phyloP scores from a whole-genome alignment of 129 eudicot genomes.

The Solidago caesia region DNA sequence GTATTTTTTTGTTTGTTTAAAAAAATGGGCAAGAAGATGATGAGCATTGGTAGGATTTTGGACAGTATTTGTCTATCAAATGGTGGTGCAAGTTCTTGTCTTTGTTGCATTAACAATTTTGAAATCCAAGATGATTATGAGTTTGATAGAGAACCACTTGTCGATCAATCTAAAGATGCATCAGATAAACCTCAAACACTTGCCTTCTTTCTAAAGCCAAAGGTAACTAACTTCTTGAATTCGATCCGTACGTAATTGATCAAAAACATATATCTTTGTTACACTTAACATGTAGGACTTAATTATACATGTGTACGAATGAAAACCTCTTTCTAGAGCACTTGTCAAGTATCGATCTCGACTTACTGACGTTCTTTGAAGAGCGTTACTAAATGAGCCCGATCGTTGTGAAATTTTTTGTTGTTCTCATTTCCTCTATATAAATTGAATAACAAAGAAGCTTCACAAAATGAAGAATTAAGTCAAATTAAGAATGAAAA shows the following conservation, averaged over 20 bases:
- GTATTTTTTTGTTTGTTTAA: slow-evolving; percentile 10
- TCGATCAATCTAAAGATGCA: slow-evolving; percentile 59
- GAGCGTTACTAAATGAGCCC: background rate
- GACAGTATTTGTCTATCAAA: slow-evolving; percentile 63
- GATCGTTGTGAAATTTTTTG: too few relatives aligned
- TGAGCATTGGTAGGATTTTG: slow-evolving; percentile 57
- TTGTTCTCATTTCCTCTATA: background rate
- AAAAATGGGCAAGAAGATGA: slow-evolving; percentile 60
- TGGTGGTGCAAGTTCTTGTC: slow-evolving; percentile 59
- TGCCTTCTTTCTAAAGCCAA: slow-evolving; percentile 82
- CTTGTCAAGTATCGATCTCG: too few relatives aligned
- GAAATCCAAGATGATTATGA: slow-evolving; percentile 42
- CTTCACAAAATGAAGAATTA: too few relatives aligned
- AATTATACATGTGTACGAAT: background rate
- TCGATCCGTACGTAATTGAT: background rate
- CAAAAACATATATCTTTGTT: background rate
- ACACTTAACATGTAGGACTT: background rate
- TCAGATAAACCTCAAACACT: slow-evolving; percentile 67
- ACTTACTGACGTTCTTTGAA: too few relatives aligned
- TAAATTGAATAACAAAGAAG: too few relatives aligned
- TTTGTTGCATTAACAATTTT: slow-evolving; percentile 52
- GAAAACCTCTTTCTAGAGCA: background rate
- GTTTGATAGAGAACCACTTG: slow-evolving; percentile 61
- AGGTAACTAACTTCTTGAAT: slow-evolving; percentile 52
- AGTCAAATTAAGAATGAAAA: too few relatives aligned